These are phyloP conservation scores for Tricholoma hemisulphureum DNA, from an alignment of 768 basidiomycete species.

Conservation along the genomic window DNA sequence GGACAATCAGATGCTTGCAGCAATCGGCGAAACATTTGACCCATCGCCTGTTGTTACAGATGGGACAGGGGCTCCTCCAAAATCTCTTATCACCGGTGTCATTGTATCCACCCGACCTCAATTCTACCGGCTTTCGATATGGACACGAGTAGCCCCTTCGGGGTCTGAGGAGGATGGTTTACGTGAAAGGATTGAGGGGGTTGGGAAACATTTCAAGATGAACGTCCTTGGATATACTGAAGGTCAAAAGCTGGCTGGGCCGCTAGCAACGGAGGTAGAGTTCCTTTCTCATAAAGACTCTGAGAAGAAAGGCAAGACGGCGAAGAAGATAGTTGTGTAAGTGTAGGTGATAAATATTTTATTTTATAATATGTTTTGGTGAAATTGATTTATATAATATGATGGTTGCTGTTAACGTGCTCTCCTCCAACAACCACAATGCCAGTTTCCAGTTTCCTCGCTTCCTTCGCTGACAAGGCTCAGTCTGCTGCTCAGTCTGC, in stretches of 20 bases:
- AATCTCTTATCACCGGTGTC: conserved; percentile 83
- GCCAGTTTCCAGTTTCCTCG: conserved; percentile 62
- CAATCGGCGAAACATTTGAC: conserved; percentile 98
- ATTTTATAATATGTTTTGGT: neutral
- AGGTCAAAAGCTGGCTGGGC: conserved; percentile 70
- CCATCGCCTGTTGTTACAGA: conserved; percentile 63
- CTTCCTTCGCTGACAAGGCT: conserved; percentile 73
- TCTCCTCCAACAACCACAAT: conserved; percentile 32
- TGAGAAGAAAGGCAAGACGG: conserved; percentile 87
- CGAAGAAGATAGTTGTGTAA: conserved; percentile 74
- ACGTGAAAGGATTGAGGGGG: conserved; percentile 76
- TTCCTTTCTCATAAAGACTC: conserved; percentile 94
- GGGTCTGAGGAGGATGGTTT: conserved; percentile 51
- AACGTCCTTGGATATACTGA: conserved; percentile 81
- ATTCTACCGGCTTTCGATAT: conserved; percentile 96
- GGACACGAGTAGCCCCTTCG: conserved; percentile 85
- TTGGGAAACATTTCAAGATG: conserved; percentile 90
- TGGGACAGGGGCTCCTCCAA: conserved; percentile 40
- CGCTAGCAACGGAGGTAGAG: conserved; percentile 93
- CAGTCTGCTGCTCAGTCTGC: conserved; percentile 73
- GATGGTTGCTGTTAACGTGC: neutral
- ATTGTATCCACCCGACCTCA: conserved; percentile 92
- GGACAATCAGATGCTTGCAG: conserved; percentile 86
- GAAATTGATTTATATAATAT: neutral
- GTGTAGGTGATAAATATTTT: neutral